Conservation (phyloP, 495 filamentous ascomycete genomes). For the Aspergillus ellipticus region DNA sequence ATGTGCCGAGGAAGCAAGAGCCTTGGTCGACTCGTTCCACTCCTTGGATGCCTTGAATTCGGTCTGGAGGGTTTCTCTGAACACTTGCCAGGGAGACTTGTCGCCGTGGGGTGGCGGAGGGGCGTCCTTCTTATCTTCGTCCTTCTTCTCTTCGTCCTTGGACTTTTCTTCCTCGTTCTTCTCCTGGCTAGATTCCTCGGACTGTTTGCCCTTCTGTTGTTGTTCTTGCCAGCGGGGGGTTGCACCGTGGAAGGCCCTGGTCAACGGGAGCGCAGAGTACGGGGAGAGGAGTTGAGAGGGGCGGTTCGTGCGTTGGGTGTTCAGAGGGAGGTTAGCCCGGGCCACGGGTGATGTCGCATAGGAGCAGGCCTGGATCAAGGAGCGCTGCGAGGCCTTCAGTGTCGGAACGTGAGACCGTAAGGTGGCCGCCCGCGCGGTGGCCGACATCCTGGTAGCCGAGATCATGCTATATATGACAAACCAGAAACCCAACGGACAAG, state of each 20-base stretch:
- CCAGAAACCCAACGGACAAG: conserved; percentile 7
- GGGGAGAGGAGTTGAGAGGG: conserved; percentile 36
- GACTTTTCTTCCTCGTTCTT: conserved; percentile 42
- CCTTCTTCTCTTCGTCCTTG: conserved; percentile 40
- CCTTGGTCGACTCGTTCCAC: conserved; percentile 98
- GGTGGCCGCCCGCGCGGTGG: conserved; percentile 41
- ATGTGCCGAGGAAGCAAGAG: conserved; percentile 79
- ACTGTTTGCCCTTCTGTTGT: conserved; percentile 42
- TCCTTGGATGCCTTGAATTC: conserved; percentile 98
- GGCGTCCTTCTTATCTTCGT: conserved; percentile 66
- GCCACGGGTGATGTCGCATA: conserved; percentile 25
- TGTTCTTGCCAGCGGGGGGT: conserved; percentile 38
- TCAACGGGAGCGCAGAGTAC: conserved; percentile 38
- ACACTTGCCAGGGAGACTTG: conserved; percentile 97
- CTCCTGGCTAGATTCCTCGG: conserved; percentile 43
- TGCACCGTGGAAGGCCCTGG: conserved; percentile 41
- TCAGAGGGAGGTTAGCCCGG: conserved; percentile 2
- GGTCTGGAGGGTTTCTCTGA: conserved; percentile 85
- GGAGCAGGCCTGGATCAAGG: conserved; percentile 43
- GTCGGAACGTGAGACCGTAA: conserved; percentile 32
- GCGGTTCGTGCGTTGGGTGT: conserved; percentile 15
- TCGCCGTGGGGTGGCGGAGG: conserved; percentile 89
- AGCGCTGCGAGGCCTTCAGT: conserved; percentile 52
- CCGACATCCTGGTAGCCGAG: conserved; percentile 37
- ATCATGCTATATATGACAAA: conserved; percentile 36